Base-by-base conservation (phyloP, 2,329 filamentous ascomycete species). In the Diaporthe destruens region DNA sequence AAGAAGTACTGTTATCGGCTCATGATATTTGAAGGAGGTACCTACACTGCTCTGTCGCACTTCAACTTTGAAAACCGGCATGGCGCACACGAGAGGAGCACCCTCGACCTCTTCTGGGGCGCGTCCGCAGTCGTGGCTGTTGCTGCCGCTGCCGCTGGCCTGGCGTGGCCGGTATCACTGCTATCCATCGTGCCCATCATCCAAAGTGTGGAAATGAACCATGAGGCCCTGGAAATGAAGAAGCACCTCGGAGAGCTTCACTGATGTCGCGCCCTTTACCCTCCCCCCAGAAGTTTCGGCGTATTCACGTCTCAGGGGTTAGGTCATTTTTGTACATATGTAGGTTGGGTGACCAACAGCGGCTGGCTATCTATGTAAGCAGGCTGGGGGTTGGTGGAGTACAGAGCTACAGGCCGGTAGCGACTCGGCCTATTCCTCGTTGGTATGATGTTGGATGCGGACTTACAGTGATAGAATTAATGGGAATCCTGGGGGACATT, bases 41-140 rank as follows among this genome's bases (percentile, higher is more conserved):
- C 72, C 34, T 20, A 74, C 55, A 83, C 78, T 7, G 80, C 79
- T 65, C 88, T 85, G 77, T 90, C 87, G 78, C 88, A 90, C 75
- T 89, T 89, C 36, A 88, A 84, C 80, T 89, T 89, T 51, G 87
- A 88, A 69, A 76, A 73, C 65, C 87, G 86, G 75, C 87, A 89
- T 2, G 86, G 83, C 9, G 80, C 85, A 74, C 87, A 89, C 4
- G 86, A 88, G 29, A 89, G 84, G 3, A 88, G 81, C 29, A 88
- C 80, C 44, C 87, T 83, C 25, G 81, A 83, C 34, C 87, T 84
- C 77, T 87, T 88, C 6, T 54, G 55, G 18, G 51, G 51, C 25
- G 61, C 18, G 12, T 51, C 61, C 20, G 29, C 69, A 8, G 39
- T 18, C 14, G 39, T 42, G 39, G 39, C 14, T 42, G 39, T 14